Base-by-base conservation (phyloP, 805 yeast genomes). In the Kazachstania psychrophila region DNA sequence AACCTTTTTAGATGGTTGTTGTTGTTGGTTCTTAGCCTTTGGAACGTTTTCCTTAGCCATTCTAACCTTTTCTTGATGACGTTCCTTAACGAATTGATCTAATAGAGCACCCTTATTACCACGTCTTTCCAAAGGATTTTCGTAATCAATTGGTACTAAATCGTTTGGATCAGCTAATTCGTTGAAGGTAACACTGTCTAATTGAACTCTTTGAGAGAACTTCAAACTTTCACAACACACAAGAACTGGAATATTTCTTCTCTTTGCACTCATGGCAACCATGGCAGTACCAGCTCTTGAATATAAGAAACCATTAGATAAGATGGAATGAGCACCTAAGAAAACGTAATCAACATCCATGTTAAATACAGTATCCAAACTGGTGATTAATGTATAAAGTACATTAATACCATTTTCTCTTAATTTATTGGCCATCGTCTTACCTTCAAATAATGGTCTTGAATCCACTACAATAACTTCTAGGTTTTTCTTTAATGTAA, bases 241-340 rank as follows among this genome's bases (percentile, higher is more conserved):
- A 44, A 92, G 69, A 5, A 92, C 96, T 0, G 98, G 97, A 34
- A 92, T 83, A 52, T 87, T 83, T 53, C 88, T 76, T 38, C 81
- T 75, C 47, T 82, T 79, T 17, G 95, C 88, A 62, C 82, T 75
- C 85, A 89, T 84, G 7, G 97, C 94, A 31, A 92, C 74, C 62
- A 88, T 66, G 1, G 96, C 95, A 6, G 96, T 80, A 16, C 98
- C 98, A 13, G 86, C 96, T 43, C 98, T 74, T 2, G 96, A 83
- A 55, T 84, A 87, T 39, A 92, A 69, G 56, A 87, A 75, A 1
- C 98, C 98, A 55, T 92, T 92, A 7, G 96, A 86, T 39, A 92
- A 70, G 84, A 92, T 87, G 23, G 96, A 94, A 56, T 92, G 97
- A 0, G 97, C 97, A 12, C 98, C 98, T 24, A 92, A 66, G 58